Percentiles rank a stretch among this genome's conserved stretches.
phyloP scores from a whole-genome alignment of 257 asterid species.

The Jacaranda mimosifolia region DNA sequence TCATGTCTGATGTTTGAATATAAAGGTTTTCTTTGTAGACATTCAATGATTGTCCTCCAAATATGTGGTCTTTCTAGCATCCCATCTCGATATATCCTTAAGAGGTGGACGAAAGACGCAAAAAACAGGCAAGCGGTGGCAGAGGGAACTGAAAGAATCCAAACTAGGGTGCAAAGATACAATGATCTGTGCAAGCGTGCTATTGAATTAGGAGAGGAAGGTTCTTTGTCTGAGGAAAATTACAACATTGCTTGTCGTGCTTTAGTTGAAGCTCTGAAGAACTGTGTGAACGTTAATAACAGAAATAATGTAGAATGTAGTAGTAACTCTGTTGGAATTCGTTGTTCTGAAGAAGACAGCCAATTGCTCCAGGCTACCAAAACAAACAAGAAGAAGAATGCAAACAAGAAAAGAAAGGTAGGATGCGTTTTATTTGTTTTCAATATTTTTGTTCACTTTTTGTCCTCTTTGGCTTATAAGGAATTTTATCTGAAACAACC shows the following conservation, averaged over 20 bases:
- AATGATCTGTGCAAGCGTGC: conserved; percentile 91
- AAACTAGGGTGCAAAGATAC: conserved; percentile 85
- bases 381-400: conserved; percentile 67
- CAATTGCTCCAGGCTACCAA: conserved; percentile 54
- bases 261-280: conserved; percentile 82
- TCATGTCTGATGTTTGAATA: conserved; percentile 92
- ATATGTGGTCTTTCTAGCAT: conserved; percentile 90
- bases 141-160: conserved; percentile 73
- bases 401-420: conserved; percentile 91
- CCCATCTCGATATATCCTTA: conserved; percentile 80
- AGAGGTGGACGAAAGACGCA: conserved; percentile 98
- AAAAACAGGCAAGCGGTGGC: conserved; percentile 55
- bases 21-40: conserved; percentile 95
- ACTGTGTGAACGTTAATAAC: conserved; percentile 83
- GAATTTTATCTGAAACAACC: conserved; percentile 8
- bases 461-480: background rate
- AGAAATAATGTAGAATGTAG: conserved; percentile 62
- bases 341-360: conserved; percentile 70
- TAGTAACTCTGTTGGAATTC: conserved; percentile 62
- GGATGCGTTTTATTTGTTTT: conserved; percentile 31
- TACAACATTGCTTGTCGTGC: conserved; percentile 78
- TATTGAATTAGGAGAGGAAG: conserved; percentile 90
- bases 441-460: conserved; percentile 26
- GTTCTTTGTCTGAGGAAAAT: conserved; percentile 79
- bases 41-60: conserved; percentile 94